Conservation (phyloP, 2,329 filamentous ascomycete species). For the Nannizziopsis arthrosporioides region DNA sequence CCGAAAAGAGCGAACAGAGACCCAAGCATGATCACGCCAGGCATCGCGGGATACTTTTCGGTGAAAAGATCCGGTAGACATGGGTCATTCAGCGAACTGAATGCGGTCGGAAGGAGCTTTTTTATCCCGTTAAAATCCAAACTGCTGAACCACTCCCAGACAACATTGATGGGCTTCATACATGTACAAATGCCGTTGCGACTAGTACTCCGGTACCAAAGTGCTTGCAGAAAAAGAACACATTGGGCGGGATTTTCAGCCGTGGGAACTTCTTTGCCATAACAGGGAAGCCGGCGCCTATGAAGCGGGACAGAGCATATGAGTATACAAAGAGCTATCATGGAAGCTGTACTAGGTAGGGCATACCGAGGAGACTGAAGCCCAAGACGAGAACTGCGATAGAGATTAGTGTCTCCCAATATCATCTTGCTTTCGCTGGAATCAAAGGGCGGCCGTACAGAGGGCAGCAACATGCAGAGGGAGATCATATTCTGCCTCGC, state of each 20-base stretch:
- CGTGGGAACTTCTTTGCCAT: slow-evolving; percentile 31
- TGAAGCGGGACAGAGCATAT: not conserved
- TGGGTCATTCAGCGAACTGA: slow-evolving; percentile 36
- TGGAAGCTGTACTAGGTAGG: not conserved
- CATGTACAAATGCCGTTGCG: slow-evolving; percentile 32
- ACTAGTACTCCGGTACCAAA: slow-evolving; percentile 33
- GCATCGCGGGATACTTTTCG: slow-evolving; percentile 48
- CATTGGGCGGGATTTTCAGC: slow-evolving; percentile 18
- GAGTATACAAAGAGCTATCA: not conserved
- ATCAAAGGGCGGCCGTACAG: slow-evolving; percentile 10
- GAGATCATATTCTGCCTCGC: slow-evolving; percentile 15
- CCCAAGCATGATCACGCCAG: slow-evolving; percentile 54
- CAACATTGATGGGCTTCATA: slow-evolving; percentile 16
- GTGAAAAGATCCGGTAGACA: slow-evolving; percentile 51
- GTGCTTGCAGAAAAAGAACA: slow-evolving; percentile 49
- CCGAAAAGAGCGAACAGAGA: slow-evolving; percentile 39
- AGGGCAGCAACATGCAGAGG: slow-evolving; percentile 15
- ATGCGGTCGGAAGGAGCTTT: slow-evolving; percentile 50
- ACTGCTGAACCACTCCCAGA: not conserved
- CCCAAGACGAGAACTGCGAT: slow-evolving; percentile 12
- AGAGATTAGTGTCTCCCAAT: not conserved
- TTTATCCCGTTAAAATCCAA: slow-evolving; percentile 4
- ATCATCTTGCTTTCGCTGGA: not conserved
- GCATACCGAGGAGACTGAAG: slow-evolving; percentile 11
- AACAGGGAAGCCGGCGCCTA: slow-evolving; percentile 32